These are phyloP conservation scores for Paecilomyces dactylethromorphus DNA, from an alignment of 2,329 filamentous ascomycete species.

Conservation along the genomic window DNA sequence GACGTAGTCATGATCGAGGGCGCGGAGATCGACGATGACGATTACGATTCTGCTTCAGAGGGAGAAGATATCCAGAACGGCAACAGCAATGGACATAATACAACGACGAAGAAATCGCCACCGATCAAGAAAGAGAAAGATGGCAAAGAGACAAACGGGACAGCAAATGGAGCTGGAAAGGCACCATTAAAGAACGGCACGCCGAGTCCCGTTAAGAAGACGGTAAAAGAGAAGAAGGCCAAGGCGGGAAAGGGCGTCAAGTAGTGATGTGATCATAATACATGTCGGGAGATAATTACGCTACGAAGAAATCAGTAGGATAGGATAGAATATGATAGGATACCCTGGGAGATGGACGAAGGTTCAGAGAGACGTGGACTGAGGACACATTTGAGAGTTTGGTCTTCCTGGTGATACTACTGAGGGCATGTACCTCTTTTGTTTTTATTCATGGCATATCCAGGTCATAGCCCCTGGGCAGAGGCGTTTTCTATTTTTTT, in stretches of 20 bases:
- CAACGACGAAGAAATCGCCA: background rate
- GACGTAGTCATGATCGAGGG: conserved; percentile 43
- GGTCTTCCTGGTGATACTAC: background rate
- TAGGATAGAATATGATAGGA: background rate
- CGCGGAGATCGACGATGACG: conserved; percentile 13
- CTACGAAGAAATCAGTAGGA: conserved; percentile 1
- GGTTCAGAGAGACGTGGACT: background rate
- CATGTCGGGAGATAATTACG: background rate
- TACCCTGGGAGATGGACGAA: background rate
- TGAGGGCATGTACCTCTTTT: background rate
- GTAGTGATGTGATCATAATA: conserved; percentile 3
- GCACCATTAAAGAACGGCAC: conserved; percentile 13
- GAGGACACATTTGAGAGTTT: background rate
- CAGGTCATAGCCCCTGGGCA: background rate
- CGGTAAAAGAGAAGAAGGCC: conserved; percentile 13
- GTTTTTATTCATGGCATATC: background rate
- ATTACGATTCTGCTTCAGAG: conserved; percentile 6
- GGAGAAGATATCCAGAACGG: conserved; percentile 5
- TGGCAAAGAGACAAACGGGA: conserved; percentile 8
- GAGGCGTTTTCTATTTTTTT: background rate
- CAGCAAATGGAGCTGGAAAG: conserved; percentile 5
- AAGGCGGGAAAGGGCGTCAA: conserved; percentile 15
- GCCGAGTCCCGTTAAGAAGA: conserved; percentile 18
- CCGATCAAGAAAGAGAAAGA: conserved; percentile 6
- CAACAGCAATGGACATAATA: background rate